phyloP scores from a whole-genome alignment of 495 filamentous ascomycete species.

The Poronia punctata region DNA sequence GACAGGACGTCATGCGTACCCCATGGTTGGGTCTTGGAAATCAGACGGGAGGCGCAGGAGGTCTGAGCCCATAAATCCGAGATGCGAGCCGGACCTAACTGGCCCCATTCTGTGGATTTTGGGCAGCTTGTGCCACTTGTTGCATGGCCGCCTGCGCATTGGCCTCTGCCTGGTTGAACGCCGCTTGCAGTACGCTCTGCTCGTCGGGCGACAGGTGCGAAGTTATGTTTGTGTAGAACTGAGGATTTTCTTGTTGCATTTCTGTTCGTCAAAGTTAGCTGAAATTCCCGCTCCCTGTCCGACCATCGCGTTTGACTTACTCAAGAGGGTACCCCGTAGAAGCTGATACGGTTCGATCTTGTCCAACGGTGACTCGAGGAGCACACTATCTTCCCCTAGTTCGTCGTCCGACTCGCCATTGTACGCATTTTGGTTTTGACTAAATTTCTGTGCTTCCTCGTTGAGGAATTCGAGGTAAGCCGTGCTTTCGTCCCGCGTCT shows the following conservation, averaged over 20 bases:
- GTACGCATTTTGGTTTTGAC: conserved; percentile 33
- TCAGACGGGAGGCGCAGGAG: too few species aligned
- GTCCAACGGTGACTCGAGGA: conserved; percentile 90
- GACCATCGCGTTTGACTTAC: conserved; percentile 53
- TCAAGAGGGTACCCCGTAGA: conserved; percentile 72
- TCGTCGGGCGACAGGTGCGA: conserved; percentile 73
- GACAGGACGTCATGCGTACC: too few species aligned
- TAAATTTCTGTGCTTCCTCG: conserved; percentile 85
- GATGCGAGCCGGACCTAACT: too few species aligned
- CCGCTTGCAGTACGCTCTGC: conserved; percentile 69
- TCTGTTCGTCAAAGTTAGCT: conserved; percentile 43
- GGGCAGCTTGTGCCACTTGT: conserved; percentile 17
- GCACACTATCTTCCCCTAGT: conserved; percentile 80
- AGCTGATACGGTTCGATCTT: conserved; percentile 87
- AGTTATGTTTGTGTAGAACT: conserved; percentile 76
- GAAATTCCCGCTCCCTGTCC: background rate
- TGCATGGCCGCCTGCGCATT: conserved; percentile 32
- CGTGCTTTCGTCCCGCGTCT: conserved; percentile 80
- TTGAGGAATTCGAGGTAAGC: conserved; percentile 95
- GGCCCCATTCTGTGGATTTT: conserved; percentile 19
- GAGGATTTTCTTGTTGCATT: conserved; percentile 83
- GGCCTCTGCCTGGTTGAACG: conserved; percentile 71
- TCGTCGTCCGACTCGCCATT: conserved; percentile 73
- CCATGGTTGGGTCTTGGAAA: too few species aligned
- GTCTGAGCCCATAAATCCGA: too few species aligned